A percentile compares a stretch with the other conserved stretches of the same genome.
These are phyloP conservation scores for Pleodorina starrii DNA, from an alignment of 139 green algal genomes.

Conservation along the genomic window DNA sequence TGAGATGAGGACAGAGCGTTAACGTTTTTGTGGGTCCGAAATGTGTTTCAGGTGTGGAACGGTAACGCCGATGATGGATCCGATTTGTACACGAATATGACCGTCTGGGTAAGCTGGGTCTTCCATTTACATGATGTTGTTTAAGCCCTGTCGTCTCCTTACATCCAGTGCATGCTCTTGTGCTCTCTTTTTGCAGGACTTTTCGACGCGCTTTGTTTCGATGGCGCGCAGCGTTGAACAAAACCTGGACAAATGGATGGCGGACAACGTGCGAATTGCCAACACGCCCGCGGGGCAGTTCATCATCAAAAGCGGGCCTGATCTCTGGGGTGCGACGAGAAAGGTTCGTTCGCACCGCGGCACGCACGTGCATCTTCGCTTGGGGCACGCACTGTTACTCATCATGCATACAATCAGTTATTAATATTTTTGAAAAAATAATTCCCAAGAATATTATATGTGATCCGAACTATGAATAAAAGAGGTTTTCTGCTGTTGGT, in stretches of 20 bases:
- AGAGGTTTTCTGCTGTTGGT: too few relatives aligned
- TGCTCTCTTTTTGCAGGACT: background rate
- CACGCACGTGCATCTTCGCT: too few relatives aligned
- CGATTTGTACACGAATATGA: background rate
- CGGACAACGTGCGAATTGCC: background rate
- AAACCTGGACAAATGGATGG: background rate
- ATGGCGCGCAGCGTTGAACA: background rate
- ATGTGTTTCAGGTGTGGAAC: constrained; percentile 9
- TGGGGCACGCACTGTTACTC: too few relatives aligned
- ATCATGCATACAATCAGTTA: background rate
- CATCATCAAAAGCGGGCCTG: constrained; percentile 20
- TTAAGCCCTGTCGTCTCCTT: too few relatives aligned
- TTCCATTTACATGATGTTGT: too few relatives aligned
- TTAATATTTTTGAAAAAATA: background rate
- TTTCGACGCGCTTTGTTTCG: background rate
- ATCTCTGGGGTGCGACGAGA: background rate
- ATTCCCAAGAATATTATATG: too few relatives aligned
- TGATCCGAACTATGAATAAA: too few relatives aligned
- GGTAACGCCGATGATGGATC: background rate
- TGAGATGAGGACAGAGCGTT: too few relatives aligned
- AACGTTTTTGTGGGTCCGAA: too few relatives aligned
- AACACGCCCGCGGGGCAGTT: constrained; percentile 8
- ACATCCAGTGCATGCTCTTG: too few relatives aligned
- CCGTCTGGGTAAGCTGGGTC: constrained; percentile 11
- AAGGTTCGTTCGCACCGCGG: background rate